These are phyloP conservation scores for Zangia roseola DNA, from an alignment of 768 basidiomycete species.

Conservation along the genomic window DNA sequence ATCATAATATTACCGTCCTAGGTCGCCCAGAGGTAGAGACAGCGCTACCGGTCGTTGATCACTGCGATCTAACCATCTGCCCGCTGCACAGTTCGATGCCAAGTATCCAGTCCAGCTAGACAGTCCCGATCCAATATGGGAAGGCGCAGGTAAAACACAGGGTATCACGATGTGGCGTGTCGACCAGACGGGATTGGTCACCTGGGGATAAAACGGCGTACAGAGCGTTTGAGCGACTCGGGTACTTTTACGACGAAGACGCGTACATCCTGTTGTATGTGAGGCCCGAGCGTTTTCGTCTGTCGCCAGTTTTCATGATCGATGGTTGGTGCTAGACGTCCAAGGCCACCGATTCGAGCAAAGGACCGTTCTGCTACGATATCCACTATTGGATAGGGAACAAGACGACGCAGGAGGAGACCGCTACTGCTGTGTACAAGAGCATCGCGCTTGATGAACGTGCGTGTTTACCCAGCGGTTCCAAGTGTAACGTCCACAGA, in stretches of 20 bases:
- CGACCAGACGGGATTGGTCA: constrained; percentile 52
- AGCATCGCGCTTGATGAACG: constrained; percentile 67
- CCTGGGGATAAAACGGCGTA: constrained; percentile 5
- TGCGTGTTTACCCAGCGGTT: constrained; percentile 27
- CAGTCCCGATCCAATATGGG: constrained; percentile 47
- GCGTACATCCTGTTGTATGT: constrained; percentile 66
- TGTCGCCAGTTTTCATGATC: not conserved
- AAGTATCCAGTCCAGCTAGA: constrained; percentile 49
- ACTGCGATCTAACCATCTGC: not conserved
- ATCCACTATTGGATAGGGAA: constrained; percentile 67
- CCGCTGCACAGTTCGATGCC: constrained; percentile 38
- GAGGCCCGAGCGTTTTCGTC: constrained; percentile 13
- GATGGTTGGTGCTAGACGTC: constrained; percentile 45
- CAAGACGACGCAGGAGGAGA: constrained; percentile 60
- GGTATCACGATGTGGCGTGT: constrained; percentile 60
- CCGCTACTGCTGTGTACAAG: constrained; percentile 62
- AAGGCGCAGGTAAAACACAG: constrained; percentile 38
- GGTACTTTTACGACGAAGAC: constrained; percentile 63
- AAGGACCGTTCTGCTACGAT: constrained; percentile 45
- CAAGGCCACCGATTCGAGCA: constrained; percentile 44
- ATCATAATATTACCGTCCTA: constrained; percentile 61
- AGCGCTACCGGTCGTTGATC: not conserved
- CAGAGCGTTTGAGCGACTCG: constrained; percentile 35
- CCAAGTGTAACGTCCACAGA: not conserved
- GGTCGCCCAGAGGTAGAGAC: constrained; percentile 52